These are phyloP conservation scores for Elaeis guineensis DNA, from an alignment of 176 grass and related monocot genomes.

Conservation along the genomic window DNA sequence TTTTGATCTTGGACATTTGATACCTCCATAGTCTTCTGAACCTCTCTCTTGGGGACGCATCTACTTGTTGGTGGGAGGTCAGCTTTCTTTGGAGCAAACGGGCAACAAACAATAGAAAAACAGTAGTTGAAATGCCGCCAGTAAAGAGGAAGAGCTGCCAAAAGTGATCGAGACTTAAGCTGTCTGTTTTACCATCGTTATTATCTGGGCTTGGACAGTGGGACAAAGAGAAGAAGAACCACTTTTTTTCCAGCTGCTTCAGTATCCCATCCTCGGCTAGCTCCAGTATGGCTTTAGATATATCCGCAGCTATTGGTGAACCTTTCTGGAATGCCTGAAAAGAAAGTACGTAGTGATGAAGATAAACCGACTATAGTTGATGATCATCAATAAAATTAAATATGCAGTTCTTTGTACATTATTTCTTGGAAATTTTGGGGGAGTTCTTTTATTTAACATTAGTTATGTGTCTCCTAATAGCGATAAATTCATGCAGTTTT, in stretches of 20 bases:
- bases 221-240: constrained; percentile 21
- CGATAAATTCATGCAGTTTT: too few relatives aligned
- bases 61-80: too few relatives aligned
- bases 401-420: too few relatives aligned
- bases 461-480: too few relatives aligned
- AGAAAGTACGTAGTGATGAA: not conserved
- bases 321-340: constrained; percentile 18
- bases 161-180: not conserved
- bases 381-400: too few relatives aligned
- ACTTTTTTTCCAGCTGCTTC: constrained; percentile 23
- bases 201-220: not conserved
- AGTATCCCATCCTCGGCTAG: constrained; percentile 19
- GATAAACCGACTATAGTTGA: too few relatives aligned
- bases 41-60: too few relatives aligned
- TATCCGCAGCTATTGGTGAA: constrained; percentile 8
- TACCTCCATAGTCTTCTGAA: too few relatives aligned
- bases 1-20: too few relatives aligned
- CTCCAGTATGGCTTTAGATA: constrained; percentile 19
- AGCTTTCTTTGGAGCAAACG: too few relatives aligned
- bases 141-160: not conserved
- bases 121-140: not conserved
- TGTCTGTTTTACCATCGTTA: not conserved
- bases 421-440: too few relatives aligned
- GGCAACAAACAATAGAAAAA: not conserved
- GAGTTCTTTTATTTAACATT: too few relatives aligned